Evolutionary conservation across 176 grass and related monocot genomes (phyloP).

Genomic region (Canna indica): DNA sequence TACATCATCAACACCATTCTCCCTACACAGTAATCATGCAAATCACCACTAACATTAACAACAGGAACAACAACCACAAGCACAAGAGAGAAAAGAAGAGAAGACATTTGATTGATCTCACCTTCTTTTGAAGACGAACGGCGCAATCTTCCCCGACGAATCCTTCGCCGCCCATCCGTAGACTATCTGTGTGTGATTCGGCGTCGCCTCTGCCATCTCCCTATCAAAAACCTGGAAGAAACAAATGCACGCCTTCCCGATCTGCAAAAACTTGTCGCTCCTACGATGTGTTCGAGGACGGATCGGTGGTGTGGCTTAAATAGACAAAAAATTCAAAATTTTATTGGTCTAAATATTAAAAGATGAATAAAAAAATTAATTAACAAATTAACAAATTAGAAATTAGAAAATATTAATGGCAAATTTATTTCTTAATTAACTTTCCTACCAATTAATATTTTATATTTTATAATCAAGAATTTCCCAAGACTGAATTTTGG

Average conservation of each 20-base stretch:
- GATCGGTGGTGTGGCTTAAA: too few species aligned
- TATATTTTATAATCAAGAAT: too few species aligned
- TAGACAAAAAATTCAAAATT: too few species aligned
- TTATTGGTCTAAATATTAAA: too few species aligned
- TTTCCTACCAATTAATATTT: too few species aligned
- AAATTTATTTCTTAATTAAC: too few species aligned
- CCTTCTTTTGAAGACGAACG: conserved; percentile 72
- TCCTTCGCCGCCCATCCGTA: conserved; percentile 64
- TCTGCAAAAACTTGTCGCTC: neutral
- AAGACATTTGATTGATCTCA: neutral
- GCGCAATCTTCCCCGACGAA: conserved; percentile 39
- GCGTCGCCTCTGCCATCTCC: conserved; percentile 44
- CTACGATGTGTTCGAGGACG: too few species aligned
- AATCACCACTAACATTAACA: neutral
- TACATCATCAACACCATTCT: conserved; percentile 67
- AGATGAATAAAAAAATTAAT: too few species aligned
- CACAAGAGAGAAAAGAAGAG: neutral
- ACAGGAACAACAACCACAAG: too few species aligned
- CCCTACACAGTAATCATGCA: conserved; percentile 9
- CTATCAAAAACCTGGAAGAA: neutral
- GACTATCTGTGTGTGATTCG: conserved; percentile 58
- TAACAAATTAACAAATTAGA: too few species aligned
- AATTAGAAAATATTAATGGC: too few species aligned
- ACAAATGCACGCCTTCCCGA: neutral
- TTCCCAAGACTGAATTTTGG: too few species aligned